These are phyloP conservation scores for Aethionema arabicum DNA, from an alignment of 345 rosid genomes.

Conservation along the genomic window DNA sequence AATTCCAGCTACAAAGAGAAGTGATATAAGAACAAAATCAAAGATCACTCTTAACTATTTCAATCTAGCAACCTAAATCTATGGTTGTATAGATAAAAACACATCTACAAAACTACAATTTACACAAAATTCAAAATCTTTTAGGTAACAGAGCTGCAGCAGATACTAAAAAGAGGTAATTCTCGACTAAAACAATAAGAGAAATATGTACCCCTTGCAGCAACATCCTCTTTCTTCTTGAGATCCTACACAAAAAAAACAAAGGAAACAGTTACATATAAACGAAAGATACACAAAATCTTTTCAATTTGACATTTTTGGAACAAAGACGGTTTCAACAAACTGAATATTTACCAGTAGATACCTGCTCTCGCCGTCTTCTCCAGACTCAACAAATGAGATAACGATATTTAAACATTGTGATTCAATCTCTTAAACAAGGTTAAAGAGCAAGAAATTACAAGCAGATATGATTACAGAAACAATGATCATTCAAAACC, in stretches of 20 bases:
- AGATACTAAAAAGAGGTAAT: constrained; percentile 8
- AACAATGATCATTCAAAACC: not conserved
- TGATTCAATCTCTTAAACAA: constrained; percentile 19
- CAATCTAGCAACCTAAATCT: constrained; percentile 4
- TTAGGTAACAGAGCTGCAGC: constrained; percentile 1
- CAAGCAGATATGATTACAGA: constrained; percentile 3
- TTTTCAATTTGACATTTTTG: not conserved
- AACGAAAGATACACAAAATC: not conserved
- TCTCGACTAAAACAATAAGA: constrained; percentile 37
- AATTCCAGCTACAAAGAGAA: constrained; percentile 58
- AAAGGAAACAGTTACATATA: not conserved
- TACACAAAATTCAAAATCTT: constrained; percentile 13
- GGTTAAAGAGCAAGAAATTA: constrained; percentile 6
- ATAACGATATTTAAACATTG: constrained; percentile 8
- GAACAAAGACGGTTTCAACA: not conserved
- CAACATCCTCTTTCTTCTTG: constrained; percentile 87
- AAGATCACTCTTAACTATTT: not conserved
- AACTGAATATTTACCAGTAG: not conserved
- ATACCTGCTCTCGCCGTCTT: constrained; percentile 73
- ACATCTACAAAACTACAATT: not conserved
- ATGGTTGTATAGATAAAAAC: not conserved
- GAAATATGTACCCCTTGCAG: too few species aligned
- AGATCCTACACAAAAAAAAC: constrained; percentile 57
- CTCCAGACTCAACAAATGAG: constrained; percentile 8
- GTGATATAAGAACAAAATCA: not conserved